A percentile compares a stretch with the other conserved stretches of the same genome.
These are phyloP conservation scores for Trametes sp. DNA, from an alignment of 1,284 basidiomycete species.

Conservation along the genomic window DNA sequence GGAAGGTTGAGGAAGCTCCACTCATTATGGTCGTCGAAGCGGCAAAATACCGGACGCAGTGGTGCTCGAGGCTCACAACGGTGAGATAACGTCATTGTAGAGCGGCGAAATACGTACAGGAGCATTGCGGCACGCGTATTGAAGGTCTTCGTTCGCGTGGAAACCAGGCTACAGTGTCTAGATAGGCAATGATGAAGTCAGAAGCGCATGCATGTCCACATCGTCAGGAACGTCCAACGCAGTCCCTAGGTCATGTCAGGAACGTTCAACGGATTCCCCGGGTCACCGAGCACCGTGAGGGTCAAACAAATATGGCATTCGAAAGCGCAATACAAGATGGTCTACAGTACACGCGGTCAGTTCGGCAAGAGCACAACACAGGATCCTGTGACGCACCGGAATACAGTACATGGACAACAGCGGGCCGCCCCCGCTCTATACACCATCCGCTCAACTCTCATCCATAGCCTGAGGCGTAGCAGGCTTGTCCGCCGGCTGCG, in stretches of 20 bases:
- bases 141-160: constrained; percentile 9
- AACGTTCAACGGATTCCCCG: constrained; percentile 5
- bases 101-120: not conserved
- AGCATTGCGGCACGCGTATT: not conserved
- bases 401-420: constrained; percentile 25
- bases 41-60: constrained; percentile 19
- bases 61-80: constrained; percentile 1
- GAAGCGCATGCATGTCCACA: not conserved
- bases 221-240: constrained; percentile 7
- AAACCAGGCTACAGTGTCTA: constrained; percentile 1
- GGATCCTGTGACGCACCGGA: constrained; percentile 24
- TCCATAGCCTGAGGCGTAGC: constrained; percentile 41
- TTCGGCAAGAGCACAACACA: too few relatives aligned
- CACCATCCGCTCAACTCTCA: constrained; percentile 34
- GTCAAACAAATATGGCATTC: constrained; percentile 14
- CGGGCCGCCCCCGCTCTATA: constrained; percentile 3
- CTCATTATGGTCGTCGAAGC: constrained; percentile 5
- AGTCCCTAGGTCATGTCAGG: constrained; percentile 14
- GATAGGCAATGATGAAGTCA: constrained; percentile 20
- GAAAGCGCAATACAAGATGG: constrained; percentile 15
- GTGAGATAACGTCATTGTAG: constrained; percentile 4
- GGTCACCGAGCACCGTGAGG: constrained; percentile 2
- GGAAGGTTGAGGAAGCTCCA: constrained; percentile 14
- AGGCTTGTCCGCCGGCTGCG: constrained; percentile 36
- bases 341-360: constrained; percentile 10